phyloP scores from a whole-genome alignment of 2,329 filamentous ascomycete species.

The Truncatella angustata region DNA sequence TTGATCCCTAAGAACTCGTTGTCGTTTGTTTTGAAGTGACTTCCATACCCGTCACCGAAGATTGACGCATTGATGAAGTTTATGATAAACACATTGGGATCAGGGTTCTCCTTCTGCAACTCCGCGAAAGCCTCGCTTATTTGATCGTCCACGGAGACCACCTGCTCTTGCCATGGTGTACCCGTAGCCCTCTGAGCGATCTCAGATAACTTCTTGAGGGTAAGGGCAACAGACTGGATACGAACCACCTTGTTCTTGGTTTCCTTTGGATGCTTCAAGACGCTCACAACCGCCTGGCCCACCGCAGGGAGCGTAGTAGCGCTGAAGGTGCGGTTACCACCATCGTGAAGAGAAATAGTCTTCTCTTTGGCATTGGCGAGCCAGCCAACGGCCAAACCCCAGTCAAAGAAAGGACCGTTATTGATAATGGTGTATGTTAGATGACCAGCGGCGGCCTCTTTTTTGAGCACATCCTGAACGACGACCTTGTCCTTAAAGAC shows the following conservation, averaged over 20 bases:
- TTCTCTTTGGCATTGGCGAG: neutral
- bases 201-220: conserved; percentile 47
- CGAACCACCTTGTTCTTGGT: conserved; percentile 52
- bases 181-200: conserved; percentile 12
- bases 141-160: neutral
- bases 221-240: conserved; percentile 47
- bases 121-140: neutral
- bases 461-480: conserved; percentile 36
- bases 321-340: conserved; percentile 41
- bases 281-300: conserved; percentile 41
- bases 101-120: neutral
- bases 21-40: neutral
- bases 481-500: conserved; percentile 50
- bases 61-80: neutral
- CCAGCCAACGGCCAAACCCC: conserved; percentile 42
- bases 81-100: neutral
- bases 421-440: conserved; percentile 57
- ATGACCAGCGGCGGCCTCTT: conserved; percentile 34
- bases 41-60: neutral
- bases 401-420: conserved; percentile 59
- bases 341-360: conserved; percentile 43
- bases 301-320: conserved; percentile 43
- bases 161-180: neutral
- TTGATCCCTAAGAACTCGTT: neutral
- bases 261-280: conserved; percentile 39